Evolutionary conservation across 1,284 basidiomycete species (phyloP), one percentile per base, ranked within the genome.

Genomic region (Cryptococcus depauperatus): DNA sequence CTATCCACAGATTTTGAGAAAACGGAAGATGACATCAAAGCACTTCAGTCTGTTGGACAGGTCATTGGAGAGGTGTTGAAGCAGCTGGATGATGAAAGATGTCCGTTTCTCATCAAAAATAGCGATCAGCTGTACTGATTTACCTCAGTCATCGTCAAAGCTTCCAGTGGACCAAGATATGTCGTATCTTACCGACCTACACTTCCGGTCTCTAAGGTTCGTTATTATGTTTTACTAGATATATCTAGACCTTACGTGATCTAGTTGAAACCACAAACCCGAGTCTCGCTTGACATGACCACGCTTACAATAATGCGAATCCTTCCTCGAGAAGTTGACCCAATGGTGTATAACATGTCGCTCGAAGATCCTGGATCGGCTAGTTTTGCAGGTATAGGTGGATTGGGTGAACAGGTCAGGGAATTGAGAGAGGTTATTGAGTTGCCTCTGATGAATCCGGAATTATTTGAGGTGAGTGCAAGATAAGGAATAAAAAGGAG

Each of bases 51-150:
- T 10, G 95, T 98, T 9, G 95, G 95, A 10, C 95, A 99, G 74
- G 97, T 98, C 56, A 95, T 99, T 51, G 95, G 91, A 49, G 95
- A 99, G 73, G 90, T 99, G 48, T 83, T 98, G 79, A 97, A 97
- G 72, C 92, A 98, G 72, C 75, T 99, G 23, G 95, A 98, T 62
- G 90, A 96, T 52, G 93, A 98, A 72, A 78, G 95, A 72, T 99
- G 92, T 93, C 62, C 64, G 86, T 18, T 9, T 10, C 9, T 29
- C 37, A 5, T 32, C 16, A 19, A 14, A 9, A 16, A 37, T 28
- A 18, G 8, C n/a, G 21, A 3, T 6, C 35, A 18, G 13, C 29
- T 7, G 23, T 21, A 22, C 35, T 37, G 21, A 37, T 21, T 18
- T 2, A 14, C 7, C 18, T 1, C 57, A 96, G 92, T 96, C 73